phyloP scores from a whole-genome alignment of 306 rosid genomes.

The Rubus idaeus region DNA sequence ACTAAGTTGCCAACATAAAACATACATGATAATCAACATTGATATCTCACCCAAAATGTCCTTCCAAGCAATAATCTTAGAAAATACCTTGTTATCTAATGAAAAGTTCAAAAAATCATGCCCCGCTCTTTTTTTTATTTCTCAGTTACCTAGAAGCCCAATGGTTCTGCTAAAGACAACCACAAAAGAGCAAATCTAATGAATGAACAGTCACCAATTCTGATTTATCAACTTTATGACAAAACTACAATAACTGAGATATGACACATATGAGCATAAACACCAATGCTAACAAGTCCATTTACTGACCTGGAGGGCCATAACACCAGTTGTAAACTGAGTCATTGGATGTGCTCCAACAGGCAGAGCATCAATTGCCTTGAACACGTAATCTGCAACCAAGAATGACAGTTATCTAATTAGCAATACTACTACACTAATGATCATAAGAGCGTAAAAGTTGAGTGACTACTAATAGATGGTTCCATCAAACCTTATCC shows the following conservation, averaged over 20 bases:
- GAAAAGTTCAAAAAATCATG: background rate
- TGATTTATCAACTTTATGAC: background rate
- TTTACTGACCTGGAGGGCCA: slow-evolving; percentile 92
- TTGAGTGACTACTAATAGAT: background rate
- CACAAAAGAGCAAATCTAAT: background rate
- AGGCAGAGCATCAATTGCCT: slow-evolving; percentile 93
- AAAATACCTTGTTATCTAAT: background rate
- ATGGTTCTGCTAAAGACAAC: background rate
- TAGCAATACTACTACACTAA: background rate
- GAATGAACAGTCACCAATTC: background rate
- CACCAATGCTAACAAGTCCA: slow-evolving; percentile 19
- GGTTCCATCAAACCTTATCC: background rate
- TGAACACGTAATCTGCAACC: slow-evolving; percentile 79
- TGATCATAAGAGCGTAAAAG: background rate
- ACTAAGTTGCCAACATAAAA: background rate
- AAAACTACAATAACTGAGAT: background rate
- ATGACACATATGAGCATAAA: background rate
- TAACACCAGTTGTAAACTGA: slow-evolving; percentile 87
- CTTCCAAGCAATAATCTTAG: background rate
- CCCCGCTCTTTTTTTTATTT: background rate
- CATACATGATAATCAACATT: background rate
- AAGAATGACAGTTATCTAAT: slow-evolving; percentile 29
- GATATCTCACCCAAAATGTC: background rate
- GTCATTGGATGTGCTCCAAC: slow-evolving; percentile 93
- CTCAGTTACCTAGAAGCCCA: background rate